These are phyloP conservation scores for Cladochytrium replicatum DNA, from an alignment of 192 early-diverging fungal genomes.

Conservation along the genomic window DNA sequence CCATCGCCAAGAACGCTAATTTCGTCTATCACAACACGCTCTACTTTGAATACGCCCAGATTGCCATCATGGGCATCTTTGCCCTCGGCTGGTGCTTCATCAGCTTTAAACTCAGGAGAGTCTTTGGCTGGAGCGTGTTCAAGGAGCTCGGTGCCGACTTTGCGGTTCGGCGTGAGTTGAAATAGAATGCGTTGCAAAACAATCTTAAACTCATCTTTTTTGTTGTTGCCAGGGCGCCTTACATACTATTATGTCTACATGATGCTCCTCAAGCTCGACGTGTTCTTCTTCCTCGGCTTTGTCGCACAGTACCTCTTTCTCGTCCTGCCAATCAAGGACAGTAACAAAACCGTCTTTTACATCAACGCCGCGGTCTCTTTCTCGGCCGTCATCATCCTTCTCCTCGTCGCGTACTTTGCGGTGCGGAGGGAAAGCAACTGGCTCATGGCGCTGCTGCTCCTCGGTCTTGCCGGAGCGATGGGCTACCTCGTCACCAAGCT, in stretches of 20 bases:
- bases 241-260: constrained; percentile 68
- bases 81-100: constrained; percentile 30
- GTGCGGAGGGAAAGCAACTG: constrained; percentile 51
- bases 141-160: constrained; percentile 51
- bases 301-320: constrained; percentile 57
- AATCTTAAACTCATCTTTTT: too few species aligned
- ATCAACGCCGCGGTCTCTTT: constrained; percentile 44
- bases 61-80: constrained; percentile 26
- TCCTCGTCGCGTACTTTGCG: constrained; percentile 56
- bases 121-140: constrained; percentile 50
- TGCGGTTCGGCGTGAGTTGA: constrained; percentile 33
- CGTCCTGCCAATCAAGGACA: constrained; percentile 37
- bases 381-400: constrained; percentile 45
- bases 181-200: too few species aligned
- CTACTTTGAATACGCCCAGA: background rate
- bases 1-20: background rate
- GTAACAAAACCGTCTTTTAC: constrained; percentile 25
- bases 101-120: constrained; percentile 29
- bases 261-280: constrained; percentile 67
- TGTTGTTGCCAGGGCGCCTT: constrained; percentile 32
- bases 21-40: too few species aligned
- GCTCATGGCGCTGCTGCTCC: constrained; percentile 49
- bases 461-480: constrained; percentile 48
- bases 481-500: constrained; percentile 63
- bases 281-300: constrained; percentile 75